These are phyloP conservation scores for Podospora australis DNA, from an alignment of 495 filamentous ascomycete species.

Conservation along the genomic window DNA sequence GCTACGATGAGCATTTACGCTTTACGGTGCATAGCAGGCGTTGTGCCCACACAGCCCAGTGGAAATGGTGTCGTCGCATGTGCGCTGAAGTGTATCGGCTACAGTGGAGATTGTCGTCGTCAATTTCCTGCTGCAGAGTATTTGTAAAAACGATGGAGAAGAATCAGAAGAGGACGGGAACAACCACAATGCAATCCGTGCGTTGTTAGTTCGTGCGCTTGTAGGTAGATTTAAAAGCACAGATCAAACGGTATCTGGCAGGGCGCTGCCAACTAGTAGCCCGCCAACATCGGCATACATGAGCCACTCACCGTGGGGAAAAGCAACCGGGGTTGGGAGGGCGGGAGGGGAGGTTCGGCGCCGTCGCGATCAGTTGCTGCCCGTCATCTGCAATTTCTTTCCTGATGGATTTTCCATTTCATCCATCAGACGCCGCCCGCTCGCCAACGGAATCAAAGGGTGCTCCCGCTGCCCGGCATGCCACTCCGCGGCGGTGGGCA, in stretches of 20 bases:
- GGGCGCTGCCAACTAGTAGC: no score
- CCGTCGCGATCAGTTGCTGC: neutral
- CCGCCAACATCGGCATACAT: neutral
- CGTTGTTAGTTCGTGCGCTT: no score
- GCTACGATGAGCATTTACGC: neutral
- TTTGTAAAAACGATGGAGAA: no score
- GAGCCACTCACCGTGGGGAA: no score
- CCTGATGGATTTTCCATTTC: neutral
- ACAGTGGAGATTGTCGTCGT: no score
- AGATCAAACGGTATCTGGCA: no score
- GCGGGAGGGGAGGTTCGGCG: neutral
- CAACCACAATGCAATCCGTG: no score
- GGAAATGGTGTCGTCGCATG: neutral
- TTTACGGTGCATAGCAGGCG: neutral
- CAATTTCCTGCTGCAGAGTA: no score
- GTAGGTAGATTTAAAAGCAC: no score
- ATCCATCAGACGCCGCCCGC: constrained; percentile 1
- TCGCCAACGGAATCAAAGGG: constrained; percentile 5
- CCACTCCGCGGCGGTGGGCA: constrained; percentile 4
- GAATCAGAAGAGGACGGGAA: no score
- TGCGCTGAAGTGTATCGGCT: neutral
- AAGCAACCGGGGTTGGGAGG: neutral
- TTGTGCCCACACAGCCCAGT: neutral
- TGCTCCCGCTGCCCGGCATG: constrained; percentile 4
- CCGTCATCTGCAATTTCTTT: neutral